Evolutionary conservation across 73 alveolate genomes (phyloP).

Genomic region (Tetrahymena thermophila): DNA sequence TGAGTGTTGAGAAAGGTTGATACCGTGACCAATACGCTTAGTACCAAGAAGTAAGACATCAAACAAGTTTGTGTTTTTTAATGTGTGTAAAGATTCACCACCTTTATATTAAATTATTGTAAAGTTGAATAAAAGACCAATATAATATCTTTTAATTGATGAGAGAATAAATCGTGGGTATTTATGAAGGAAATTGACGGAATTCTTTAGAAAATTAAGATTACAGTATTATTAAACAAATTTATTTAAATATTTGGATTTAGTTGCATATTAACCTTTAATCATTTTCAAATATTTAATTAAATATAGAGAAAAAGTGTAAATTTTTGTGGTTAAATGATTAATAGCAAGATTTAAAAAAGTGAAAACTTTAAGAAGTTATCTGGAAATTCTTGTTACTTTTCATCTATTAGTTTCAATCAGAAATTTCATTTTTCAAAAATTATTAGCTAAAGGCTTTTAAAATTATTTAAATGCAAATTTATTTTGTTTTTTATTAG

Average conservation of each 20-base stretch:
- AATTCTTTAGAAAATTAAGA: not conserved
- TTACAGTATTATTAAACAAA: not conserved
- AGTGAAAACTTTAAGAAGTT: not conserved
- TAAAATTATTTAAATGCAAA: too few species aligned
- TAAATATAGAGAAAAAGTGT: not conserved
- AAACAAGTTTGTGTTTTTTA: slow-evolving; percentile 6
- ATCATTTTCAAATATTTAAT: not conserved
- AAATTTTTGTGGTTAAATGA: not conserved
- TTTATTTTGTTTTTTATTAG: too few species aligned
- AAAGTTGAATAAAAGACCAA: not conserved
- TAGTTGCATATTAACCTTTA: not conserved
- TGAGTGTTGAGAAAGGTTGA: not conserved
- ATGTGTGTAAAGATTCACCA: not conserved
- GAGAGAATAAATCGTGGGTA: not conserved
- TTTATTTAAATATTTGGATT: not conserved
- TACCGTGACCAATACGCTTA: slow-evolving; percentile 58
- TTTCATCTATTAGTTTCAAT: not conserved
- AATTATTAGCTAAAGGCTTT: not conserved
- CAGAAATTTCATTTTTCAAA: not conserved
- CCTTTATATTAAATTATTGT: not conserved
- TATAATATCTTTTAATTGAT: not conserved
- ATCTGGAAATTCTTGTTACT: not conserved
- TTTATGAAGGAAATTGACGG: not conserved
- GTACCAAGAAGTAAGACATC: slow-evolving; percentile 58
- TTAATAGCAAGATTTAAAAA: too few species aligned